These are phyloP conservation scores for Blakeslea trispora DNA, from an alignment of 371 early-diverging fungal species.

Conservation along the genomic window DNA sequence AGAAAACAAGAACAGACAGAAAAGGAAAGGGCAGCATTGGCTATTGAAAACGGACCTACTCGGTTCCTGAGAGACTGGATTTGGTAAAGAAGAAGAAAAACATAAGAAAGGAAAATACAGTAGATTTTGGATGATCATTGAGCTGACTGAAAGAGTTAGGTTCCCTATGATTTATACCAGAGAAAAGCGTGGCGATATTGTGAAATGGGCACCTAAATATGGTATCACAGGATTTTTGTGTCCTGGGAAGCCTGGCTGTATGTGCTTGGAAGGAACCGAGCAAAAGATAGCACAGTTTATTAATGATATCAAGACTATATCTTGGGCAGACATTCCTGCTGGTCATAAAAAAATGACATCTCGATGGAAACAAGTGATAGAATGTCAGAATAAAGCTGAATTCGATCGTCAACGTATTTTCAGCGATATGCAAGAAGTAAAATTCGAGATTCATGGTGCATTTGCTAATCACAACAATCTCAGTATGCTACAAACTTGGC, in stretches of 20 bases:
- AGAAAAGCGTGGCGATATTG: slow-evolving; percentile 49
- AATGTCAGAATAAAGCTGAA: slow-evolving; percentile 19
- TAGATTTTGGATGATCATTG: too few species aligned
- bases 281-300: slow-evolving; percentile 39
- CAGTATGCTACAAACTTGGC: slow-evolving; percentile 37
- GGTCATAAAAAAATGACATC: slow-evolving; percentile 44
- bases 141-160: slow-evolving; percentile 1
- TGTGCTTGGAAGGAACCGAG: slow-evolving; percentile 44
- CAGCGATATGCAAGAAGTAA: slow-evolving; percentile 37
- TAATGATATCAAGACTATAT: slow-evolving; percentile 47
- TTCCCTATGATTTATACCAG: slow-evolving; percentile 52
- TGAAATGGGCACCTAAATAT: slow-evolving; percentile 48
- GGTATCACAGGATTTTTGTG: slow-evolving; percentile 42
- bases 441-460: slow-evolving; percentile 40
- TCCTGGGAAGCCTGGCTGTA: slow-evolving; percentile 46
- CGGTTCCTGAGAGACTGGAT: slow-evolving; percentile 43
- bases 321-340: slow-evolving; percentile 45
- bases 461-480: slow-evolving; percentile 44
- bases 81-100: slow-evolving; percentile 11
- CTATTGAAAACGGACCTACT: slow-evolving; percentile 16
- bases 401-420: slow-evolving; percentile 27
- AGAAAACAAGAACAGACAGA: background rate
- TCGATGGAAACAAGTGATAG: slow-evolving; percentile 33
- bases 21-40: background rate
- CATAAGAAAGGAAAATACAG: too few species aligned